Evolutionary conservation across 352 stramenopile species (phyloP).

Genomic region (Globisporangium camurandrum): DNA sequence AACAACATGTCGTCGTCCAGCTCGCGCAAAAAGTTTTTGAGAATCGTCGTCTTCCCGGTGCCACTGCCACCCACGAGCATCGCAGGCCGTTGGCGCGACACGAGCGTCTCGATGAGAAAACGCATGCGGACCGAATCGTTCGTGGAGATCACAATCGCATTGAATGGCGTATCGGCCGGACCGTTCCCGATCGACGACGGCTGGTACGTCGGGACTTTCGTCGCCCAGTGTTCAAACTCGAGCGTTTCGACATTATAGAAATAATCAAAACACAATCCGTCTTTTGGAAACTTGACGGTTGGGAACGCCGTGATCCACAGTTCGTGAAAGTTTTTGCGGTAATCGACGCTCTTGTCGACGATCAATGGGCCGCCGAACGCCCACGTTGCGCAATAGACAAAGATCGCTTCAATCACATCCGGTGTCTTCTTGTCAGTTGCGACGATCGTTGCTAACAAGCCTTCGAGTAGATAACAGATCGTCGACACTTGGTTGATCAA

Average conservation of each 20-base stretch:
- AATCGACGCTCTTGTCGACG: slow-evolving; percentile 88
- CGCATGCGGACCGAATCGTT: slow-evolving; percentile 94
- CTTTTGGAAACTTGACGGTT: slow-evolving; percentile 92
- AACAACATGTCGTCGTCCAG: slow-evolving; percentile 92
- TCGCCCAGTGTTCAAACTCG: slow-evolving; percentile 91
- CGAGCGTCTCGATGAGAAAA: slow-evolving; percentile 92
- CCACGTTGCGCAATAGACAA: slow-evolving; percentile 95
- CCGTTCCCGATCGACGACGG: slow-evolving; percentile 90
- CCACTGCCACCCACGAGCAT: slow-evolving; percentile 95
- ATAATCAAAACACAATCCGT: slow-evolving; percentile 96
- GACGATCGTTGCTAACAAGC: slow-evolving; percentile 77
- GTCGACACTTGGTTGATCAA: slow-evolving; percentile 96
- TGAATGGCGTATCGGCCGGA: slow-evolving; percentile 93
- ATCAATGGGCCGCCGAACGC: slow-evolving; percentile 95
- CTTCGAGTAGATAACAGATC: slow-evolving; percentile 95
- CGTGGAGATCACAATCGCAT: slow-evolving; percentile 94
- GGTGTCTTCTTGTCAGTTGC: slow-evolving; percentile 89
- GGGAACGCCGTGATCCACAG: slow-evolving; percentile 77
- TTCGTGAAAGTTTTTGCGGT: slow-evolving; percentile 87
- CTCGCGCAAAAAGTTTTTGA: slow-evolving; percentile 93
- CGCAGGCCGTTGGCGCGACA: slow-evolving; percentile 89
- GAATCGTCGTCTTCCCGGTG: slow-evolving; percentile 96
- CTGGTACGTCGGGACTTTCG: slow-evolving; percentile 88
- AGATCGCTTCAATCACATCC: slow-evolving; percentile 93
- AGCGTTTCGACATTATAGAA: slow-evolving; percentile 93